Evolutionary conservation across 2,329 filamentous ascomycete genomes (phyloP).

Genomic region (Aspergillaceae sp.): DNA sequence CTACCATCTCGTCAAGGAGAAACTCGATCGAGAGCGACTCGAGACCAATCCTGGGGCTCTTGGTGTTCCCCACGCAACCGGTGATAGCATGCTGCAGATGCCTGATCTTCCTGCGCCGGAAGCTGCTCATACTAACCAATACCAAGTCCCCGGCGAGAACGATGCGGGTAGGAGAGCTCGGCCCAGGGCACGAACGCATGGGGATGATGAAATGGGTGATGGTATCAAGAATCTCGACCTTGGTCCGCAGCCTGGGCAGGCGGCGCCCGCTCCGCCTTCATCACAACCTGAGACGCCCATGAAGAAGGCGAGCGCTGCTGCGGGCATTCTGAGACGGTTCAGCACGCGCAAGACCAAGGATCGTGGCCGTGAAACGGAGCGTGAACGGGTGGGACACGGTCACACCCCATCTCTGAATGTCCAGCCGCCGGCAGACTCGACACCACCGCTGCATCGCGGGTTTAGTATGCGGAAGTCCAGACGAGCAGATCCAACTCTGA

Average conservation of each 20-base stretch:
- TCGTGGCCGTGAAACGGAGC: constrained; percentile 36
- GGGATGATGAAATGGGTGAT: constrained; percentile 81
- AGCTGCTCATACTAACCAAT: constrained; percentile 82
- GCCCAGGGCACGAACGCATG: constrained; percentile 82
- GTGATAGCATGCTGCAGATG: constrained; percentile 52
- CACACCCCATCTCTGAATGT: constrained; percentile 70
- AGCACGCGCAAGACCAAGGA: constrained; percentile 73
- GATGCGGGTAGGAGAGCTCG: constrained; percentile 74
- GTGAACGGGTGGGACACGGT: constrained; percentile 50
- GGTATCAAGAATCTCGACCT: constrained; percentile 58
- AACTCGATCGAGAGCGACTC: constrained; percentile 67
- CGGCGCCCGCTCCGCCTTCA: constrained; percentile 45
- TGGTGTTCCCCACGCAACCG: constrained; percentile 48
- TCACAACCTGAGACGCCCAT: constrained; percentile 52
- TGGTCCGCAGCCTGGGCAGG: constrained; percentile 39
- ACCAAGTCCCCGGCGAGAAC: constrained; percentile 83
- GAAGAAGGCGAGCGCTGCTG: constrained; percentile 82
- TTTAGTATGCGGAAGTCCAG: constrained; percentile 68
- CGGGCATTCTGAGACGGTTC: constrained; percentile 75
- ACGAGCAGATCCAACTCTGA: constrained; percentile 45
- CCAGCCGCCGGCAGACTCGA: constrained; percentile 63
- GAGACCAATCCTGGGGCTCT: constrained; percentile 53
- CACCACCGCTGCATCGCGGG: constrained; percentile 65
- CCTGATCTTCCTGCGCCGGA: constrained; percentile 73
- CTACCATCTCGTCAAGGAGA: constrained; percentile 94